These are phyloP conservation scores for Pugionium dolabratum DNA, from an alignment of 345 rosid genomes.

Conservation along the genomic window DNA sequence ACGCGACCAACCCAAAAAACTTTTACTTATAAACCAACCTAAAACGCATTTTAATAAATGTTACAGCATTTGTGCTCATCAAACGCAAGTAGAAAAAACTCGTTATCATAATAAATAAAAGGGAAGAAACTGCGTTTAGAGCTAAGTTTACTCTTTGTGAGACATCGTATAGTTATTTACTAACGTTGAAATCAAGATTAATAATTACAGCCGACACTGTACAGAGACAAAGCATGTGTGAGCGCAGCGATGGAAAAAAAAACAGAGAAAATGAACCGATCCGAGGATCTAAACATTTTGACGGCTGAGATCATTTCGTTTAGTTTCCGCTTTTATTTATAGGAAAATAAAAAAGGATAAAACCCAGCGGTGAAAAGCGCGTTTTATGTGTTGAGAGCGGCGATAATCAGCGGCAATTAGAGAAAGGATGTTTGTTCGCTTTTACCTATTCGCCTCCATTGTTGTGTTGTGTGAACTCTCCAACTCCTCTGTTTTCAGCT, in stretches of 20 bases:
- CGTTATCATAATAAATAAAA: no score
- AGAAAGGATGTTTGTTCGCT: not conserved
- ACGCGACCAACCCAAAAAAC: slow-evolving; percentile 34
- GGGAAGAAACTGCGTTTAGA: slow-evolving; percentile 38
- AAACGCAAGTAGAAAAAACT: not conserved
- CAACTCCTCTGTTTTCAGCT: slow-evolving; percentile 47
- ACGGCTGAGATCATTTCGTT: slow-evolving; percentile 28
- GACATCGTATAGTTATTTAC: no score
- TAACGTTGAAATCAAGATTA: no score
- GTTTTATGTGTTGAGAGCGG: slow-evolving; percentile 27
- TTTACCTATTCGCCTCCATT: slow-evolving; percentile 69
- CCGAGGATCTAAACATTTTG: slow-evolving; percentile 44
- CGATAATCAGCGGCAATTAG: slow-evolving; percentile 2
- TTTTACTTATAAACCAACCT: not conserved
- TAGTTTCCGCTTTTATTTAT: not conserved
- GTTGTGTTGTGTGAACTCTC: slow-evolving; percentile 58
- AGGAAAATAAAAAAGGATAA: not conserved
- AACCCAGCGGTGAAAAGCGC: slow-evolving; percentile 40
- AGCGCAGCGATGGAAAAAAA: slow-evolving; percentile 13
- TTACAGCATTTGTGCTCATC: not conserved
- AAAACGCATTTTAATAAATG: not conserved
- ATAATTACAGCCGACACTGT: no score
- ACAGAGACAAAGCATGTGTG: slow-evolving; percentile 22
- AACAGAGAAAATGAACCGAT: slow-evolving; percentile 34
- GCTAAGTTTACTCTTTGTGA: slow-evolving; percentile 28